A percentile compares a stretch with the other conserved stretches of the same genome.
phyloP scores from a whole-genome alignment of 2,329 filamentous ascomycete genomes.

The Epichloe sibirici region DNA sequence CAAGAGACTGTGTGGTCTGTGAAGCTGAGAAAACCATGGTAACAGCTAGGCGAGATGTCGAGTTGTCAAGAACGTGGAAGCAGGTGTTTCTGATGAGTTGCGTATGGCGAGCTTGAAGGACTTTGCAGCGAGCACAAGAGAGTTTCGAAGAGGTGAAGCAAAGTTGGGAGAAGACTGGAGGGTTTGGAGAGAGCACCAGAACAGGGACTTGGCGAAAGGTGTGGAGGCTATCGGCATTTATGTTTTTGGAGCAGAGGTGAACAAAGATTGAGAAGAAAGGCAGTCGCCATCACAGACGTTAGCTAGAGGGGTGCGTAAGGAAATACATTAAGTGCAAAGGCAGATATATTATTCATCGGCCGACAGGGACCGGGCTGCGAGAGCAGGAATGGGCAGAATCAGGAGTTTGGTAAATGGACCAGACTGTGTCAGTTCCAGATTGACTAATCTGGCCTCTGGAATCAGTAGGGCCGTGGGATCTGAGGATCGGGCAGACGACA shows the following conservation, averaged over 20 bases:
- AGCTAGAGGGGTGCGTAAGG: conserved; percentile 2
- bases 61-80: no score
- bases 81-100: neutral
- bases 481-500: conserved; percentile 16
- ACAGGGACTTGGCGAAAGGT: neutral
- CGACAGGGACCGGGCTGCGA: conserved; percentile 5
- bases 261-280: neutral
- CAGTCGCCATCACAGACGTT: neutral
- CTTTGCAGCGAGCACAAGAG: neutral
- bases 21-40: conserved; percentile 1
- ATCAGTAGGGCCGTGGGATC: conserved; percentile 5
- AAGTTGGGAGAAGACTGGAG: neutral
- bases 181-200: neutral
- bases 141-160: neutral
- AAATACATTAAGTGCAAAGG: neutral
- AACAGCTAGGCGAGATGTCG: neutral
- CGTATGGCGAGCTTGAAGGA: neutral
- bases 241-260: conserved; percentile 15
- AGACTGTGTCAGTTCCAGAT: conserved; percentile 7
- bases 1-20: neutral
- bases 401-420: conserved; percentile 10
- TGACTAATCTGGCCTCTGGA: conserved; percentile 8
- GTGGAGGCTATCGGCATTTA: conserved; percentile 22
- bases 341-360: conserved; percentile 1
- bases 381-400: conserved; percentile 11